Evolutionary conservation across 345 rosid genomes (phyloP).

Genomic region (Corymbia maculata): DNA sequence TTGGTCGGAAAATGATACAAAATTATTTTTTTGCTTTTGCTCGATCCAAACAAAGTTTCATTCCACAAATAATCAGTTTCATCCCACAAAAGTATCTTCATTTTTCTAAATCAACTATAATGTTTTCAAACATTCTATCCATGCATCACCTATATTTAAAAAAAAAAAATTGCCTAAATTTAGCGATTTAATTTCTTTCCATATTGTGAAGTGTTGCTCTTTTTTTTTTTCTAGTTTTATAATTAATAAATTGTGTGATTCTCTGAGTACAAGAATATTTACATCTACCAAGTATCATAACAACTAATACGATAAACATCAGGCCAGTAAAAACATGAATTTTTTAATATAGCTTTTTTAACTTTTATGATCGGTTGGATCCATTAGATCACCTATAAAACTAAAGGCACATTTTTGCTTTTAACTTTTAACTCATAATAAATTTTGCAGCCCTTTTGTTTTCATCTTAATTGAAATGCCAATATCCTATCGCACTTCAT

Average conservation of each 20-base stretch:
- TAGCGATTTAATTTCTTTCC: background rate
- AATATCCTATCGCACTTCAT: background rate
- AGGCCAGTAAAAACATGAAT: background rate
- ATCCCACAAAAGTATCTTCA: background rate
- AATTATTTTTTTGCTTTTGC: background rate
- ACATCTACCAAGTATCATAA: background rate
- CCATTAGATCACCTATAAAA: background rate
- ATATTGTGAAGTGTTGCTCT: rapidly evolving
- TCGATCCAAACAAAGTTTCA: background rate
- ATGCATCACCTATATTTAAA: background rate
- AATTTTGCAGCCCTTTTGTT: background rate
- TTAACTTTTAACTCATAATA: background rate
- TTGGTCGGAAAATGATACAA: background rate
- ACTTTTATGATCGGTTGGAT: rapidly evolving
- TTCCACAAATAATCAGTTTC: too few species aligned
- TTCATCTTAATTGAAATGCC: background rate
- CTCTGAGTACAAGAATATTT: background rate
- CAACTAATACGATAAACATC: rapidly evolving
- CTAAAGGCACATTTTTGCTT: rapidly evolving
- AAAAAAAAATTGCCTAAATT: too few species aligned
- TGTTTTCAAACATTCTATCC: background rate
- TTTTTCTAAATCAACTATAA: background rate
- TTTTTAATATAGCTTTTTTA: background rate
- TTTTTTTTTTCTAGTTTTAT: background rate
- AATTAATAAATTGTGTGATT: rapidly evolving